phyloP scores from a whole-genome alignment of 345 rosid species.

The Lumnitzera littorea region DNA sequence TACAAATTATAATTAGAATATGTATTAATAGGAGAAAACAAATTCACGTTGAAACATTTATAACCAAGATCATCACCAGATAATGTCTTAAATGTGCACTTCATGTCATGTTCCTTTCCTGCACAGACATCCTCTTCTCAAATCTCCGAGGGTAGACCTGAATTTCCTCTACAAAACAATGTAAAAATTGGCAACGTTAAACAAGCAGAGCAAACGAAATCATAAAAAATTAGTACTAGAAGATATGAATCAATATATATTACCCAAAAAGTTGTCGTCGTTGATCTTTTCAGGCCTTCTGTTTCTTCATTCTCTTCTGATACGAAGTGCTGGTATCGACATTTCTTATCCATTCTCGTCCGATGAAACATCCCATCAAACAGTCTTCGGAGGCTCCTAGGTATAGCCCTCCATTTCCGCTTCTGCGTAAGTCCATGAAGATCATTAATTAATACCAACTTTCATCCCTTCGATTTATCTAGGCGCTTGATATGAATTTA shows the following conservation, averaged over 20 bases:
- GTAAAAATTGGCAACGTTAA: too few species aligned
- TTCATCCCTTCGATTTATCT: too few species aligned
- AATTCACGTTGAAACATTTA: too few species aligned
- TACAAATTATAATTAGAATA: too few species aligned
- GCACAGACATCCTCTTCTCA: slow-evolving; percentile 21
- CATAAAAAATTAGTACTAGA: too few species aligned
- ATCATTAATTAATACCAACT: neutral
- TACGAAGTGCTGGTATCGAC: slow-evolving; percentile 18
- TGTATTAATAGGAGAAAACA: too few species aligned
- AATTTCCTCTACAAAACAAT: slow-evolving; percentile 27
- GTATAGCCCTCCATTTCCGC: slow-evolving; percentile 10
- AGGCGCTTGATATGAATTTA: too few species aligned
- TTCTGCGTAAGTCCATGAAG: slow-evolving; percentile 8
- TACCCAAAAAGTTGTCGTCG: too few species aligned
- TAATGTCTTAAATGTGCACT: neutral
- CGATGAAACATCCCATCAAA: slow-evolving; percentile 11
- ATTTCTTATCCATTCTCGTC: slow-evolving; percentile 2
- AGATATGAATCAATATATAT: too few species aligned
- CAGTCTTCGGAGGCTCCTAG: slow-evolving; percentile 8
- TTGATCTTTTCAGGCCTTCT: slow-evolving; percentile 3
- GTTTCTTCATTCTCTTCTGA: slow-evolving; percentile 6
- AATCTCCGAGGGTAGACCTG: slow-evolving; percentile 17
- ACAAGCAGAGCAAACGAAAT: too few species aligned
- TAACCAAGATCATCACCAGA: too few species aligned
- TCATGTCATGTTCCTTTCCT: neutral